Evolutionary conservation across 2,329 filamentous ascomycete species (phyloP).

Genomic region (Aspergillus neotritici): DNA sequence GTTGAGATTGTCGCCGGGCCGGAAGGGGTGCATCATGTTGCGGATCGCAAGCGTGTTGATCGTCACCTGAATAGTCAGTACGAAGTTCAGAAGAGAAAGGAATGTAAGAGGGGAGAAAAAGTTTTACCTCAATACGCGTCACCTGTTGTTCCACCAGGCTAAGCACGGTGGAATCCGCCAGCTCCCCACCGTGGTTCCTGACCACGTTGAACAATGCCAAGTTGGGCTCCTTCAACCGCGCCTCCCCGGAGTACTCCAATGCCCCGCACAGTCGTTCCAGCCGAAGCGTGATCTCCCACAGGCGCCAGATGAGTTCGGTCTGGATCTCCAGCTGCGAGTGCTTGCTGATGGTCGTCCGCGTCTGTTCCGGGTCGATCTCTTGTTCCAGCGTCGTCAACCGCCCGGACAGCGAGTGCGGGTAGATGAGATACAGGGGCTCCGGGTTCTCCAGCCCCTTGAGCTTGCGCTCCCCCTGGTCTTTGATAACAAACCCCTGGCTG

Average conservation of each 20-base stretch:
- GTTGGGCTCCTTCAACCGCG: conserved; percentile 69
- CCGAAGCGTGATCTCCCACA: conserved; percentile 84
- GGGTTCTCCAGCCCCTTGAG: conserved; percentile 97
- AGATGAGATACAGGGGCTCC: conserved; percentile 91
- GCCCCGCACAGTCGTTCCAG: conserved; percentile 90
- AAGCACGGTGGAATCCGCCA: conserved; percentile 80
- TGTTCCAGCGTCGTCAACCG: conserved; percentile 50
- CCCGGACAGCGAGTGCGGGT: conserved; percentile 79
- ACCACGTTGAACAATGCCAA: conserved; percentile 73
- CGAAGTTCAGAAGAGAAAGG: background rate
- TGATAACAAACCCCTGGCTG: conserved; percentile 91
- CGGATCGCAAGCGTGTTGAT: conserved; percentile 73
- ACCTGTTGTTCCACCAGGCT: conserved; percentile 94
- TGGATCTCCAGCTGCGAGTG: conserved; percentile 70
- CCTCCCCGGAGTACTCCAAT: conserved; percentile 64
- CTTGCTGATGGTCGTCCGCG: conserved; percentile 53
- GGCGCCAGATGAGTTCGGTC: conserved; percentile 75
- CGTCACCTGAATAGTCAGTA: conserved; percentile 57
- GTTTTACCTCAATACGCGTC: conserved; percentile 82
- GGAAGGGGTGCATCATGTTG: conserved; percentile 68
- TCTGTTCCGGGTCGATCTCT: conserved; percentile 42
- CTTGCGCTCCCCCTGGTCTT: conserved; percentile 90
- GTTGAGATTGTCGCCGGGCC: conserved; percentile 56
- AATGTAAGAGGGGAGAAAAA: background rate
- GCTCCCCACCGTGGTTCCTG: conserved; percentile 68